Base-by-base conservation (phyloP, 2,329 filamentous ascomycete genomes). In the Sclerotinia spermophila region DNA sequence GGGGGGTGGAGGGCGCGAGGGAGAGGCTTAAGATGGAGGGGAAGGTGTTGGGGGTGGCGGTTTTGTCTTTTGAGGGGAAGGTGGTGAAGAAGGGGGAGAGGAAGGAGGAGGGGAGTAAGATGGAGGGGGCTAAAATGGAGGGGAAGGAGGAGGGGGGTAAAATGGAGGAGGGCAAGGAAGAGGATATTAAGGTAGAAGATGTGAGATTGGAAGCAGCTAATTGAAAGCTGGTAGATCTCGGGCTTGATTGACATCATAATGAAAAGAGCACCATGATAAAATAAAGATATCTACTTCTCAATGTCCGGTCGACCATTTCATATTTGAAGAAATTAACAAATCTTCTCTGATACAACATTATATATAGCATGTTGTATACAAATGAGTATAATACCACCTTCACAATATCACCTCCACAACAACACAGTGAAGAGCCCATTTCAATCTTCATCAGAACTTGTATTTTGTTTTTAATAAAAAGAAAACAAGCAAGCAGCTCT, bases 11-110 rank as follows among this genome's bases (percentile, higher is more conserved):
- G 21, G 81, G 80, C 0, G 83, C 80, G 70, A 84, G 78, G 75
- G 83, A 87, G 80, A 77, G 76, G 66, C 84, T 83, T 78, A 72
- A 74, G 6, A 78, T 82, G 72, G 82, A 84, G 40, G 87, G 86
- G 24, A 78, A 80, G 66, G 38, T 86, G 10, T 82, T 83, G 5
- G 80, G 78, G 58, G 21, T 24, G 74, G 80, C 82, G 73, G 82
- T 80, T 71, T 68, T 87, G 73, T 82, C 79, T 72, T 78, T 84
- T 33, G 83, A 86, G 75, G 83, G 83, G 70, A 76, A 45, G 71
- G 66, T 64, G 17, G 7, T 6, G 35, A 44, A 67, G 62, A 67
- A 61, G 48, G 30, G 42, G 17, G 13, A 30, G 33, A 33, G 13
- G 15, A 21, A 33, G n/a, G n/a, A 2, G 33, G 5, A 3, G 19